Evolutionary conservation across 495 filamentous ascomycete genomes (phyloP).

Genomic region (Penicillium tannophilum): DNA sequence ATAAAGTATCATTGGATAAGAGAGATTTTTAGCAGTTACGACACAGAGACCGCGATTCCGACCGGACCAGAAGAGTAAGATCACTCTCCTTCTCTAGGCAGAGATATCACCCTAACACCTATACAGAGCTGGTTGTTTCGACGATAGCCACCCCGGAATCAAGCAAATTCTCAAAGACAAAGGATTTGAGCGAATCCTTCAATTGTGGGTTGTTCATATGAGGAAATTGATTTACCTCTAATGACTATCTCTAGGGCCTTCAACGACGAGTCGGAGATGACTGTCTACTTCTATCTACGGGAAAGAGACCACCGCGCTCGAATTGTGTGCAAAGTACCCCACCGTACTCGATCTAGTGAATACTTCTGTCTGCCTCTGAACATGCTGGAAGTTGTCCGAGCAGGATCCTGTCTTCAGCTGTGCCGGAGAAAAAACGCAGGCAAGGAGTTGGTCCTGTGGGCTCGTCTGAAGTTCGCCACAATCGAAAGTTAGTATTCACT

Average conservation of each 20-base stretch:
- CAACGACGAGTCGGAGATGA: constrained; percentile 46
- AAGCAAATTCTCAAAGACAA: constrained; percentile 39
- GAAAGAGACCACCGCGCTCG: constrained; percentile 56
- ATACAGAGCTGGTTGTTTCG: constrained; percentile 51
- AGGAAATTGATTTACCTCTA: not conserved
- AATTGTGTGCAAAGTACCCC: constrained; percentile 56
- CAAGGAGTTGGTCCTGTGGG: constrained; percentile 53
- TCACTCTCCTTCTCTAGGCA: not conserved
- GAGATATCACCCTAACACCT: constrained; percentile 1
- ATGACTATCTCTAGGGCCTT: constrained; percentile 32
- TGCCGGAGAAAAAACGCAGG: constrained; percentile 50
- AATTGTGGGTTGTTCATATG: constrained; percentile 41
- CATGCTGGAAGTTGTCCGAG: constrained; percentile 54
- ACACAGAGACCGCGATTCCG: constrained; percentile 43
- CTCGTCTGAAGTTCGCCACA: constrained; percentile 56
- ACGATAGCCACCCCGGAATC: constrained; percentile 40
- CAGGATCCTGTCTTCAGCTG: constrained; percentile 55
- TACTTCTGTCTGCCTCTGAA: constrained; percentile 55
- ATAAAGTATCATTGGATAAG: constrained; percentile 54
- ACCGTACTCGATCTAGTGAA: constrained; percentile 35
- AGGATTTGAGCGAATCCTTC: constrained; percentile 43
- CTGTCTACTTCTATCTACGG: constrained; percentile 58
- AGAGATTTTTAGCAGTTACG: constrained; percentile 45
- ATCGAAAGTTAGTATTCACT: constrained; percentile 54
- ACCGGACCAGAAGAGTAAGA: constrained; percentile 45